Conservation (phyloP, 306 rosid genomes). For the Vigna nakashimae region DNA sequence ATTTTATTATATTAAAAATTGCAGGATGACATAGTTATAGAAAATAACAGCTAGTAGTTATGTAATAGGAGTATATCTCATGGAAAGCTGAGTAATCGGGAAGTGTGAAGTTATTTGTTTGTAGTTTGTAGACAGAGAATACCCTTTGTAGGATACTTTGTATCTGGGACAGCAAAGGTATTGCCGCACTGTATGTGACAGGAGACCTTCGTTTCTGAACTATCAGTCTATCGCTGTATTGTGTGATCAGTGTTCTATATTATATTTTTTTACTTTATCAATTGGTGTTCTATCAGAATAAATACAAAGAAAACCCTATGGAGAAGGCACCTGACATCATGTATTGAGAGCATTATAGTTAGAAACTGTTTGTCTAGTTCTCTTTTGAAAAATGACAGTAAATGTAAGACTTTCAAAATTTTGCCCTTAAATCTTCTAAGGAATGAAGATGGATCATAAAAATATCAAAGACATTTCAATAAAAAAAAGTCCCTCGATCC, state of each 20-base stretch:
- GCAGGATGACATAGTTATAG: not conserved
- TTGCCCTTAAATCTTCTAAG: not conserved
- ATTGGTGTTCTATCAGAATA: not conserved
- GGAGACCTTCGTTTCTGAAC: too few relatives aligned
- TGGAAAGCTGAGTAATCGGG: too few relatives aligned
- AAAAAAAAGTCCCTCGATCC: not conserved
- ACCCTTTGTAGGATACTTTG: too few relatives aligned
- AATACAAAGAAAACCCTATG: not conserved
- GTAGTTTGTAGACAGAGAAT: too few relatives aligned
- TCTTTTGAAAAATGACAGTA: not conserved
- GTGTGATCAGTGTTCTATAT: not conserved
- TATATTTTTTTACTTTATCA: not conserved
- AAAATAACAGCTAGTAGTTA: not conserved
- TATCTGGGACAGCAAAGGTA: not conserved
- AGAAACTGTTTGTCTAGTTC: not conserved
- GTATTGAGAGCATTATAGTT: constrained; percentile 18
- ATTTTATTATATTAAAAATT: too few relatives aligned
- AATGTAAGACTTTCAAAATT: not conserved
- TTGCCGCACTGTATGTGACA: too few relatives aligned
- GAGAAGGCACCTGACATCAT: constrained; percentile 24
- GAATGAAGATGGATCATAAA: constrained; percentile 1
- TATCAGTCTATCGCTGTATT: not conserved
- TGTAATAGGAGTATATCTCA: too few relatives aligned
- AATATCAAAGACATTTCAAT: not conserved
- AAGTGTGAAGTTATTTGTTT: too few relatives aligned